phyloP scores from a whole-genome alignment of 306 rosid species.

The Bauhinia variegata region DNA sequence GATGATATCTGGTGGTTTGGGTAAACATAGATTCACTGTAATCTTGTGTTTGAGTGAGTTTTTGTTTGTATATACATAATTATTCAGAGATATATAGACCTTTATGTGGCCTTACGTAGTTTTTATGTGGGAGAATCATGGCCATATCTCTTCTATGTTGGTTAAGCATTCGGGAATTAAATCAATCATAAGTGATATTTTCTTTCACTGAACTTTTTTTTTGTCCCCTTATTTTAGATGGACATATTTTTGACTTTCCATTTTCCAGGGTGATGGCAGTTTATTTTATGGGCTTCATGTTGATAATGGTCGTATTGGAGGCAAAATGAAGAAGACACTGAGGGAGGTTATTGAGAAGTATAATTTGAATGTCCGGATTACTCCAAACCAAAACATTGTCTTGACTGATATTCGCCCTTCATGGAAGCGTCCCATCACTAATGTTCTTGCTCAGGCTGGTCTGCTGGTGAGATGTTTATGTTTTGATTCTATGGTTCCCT shows the following conservation, averaged over 20 bases:
- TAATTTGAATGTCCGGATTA: conserved; percentile 73
- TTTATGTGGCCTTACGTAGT: neutral
- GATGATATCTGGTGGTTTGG: neutral
- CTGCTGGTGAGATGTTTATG: conserved; percentile 72
- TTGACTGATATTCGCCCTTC: conserved; percentile 78
- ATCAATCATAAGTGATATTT: conserved; percentile 30
- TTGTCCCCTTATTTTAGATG: neutral
- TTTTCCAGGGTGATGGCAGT: conserved; percentile 81
- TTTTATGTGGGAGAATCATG: neutral
- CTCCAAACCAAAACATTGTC: conserved; percentile 92
- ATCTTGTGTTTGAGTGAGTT: neutral
- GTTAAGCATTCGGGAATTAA: conserved; percentile 21
- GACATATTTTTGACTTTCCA: conserved; percentile 26
- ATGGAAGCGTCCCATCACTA: conserved; percentile 94
- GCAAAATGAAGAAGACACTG: conserved; percentile 80
- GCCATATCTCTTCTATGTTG: conserved; percentile 18
- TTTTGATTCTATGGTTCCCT: conserved; percentile 28
- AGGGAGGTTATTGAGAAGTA: conserved; percentile 92
- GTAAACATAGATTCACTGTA: conserved; percentile 11
- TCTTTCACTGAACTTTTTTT: conserved; percentile 14
- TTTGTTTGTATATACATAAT: conserved; percentile 5
- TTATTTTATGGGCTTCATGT: conserved; percentile 89
- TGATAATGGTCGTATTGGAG: conserved; percentile 87
- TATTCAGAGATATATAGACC: neutral
- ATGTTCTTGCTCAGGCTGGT: conserved; percentile 90